Evolutionary conservation across 345 rosid species (phyloP), one percentile per base, ranked within the genome.

Genomic region (Capsella bursapastoris): DNA sequence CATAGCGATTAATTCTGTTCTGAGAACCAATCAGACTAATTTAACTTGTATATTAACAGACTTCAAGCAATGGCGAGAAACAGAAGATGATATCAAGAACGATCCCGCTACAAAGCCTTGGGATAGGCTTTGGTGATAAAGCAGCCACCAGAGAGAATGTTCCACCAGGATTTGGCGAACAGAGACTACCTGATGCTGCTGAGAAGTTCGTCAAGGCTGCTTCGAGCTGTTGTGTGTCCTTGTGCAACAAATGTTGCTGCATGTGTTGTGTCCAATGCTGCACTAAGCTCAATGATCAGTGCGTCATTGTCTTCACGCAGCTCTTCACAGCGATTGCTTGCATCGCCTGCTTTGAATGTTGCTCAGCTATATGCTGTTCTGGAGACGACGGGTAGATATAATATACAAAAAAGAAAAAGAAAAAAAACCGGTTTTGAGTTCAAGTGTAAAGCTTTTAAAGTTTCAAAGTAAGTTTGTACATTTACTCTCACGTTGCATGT

Each of bases 231-330:
- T 95, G 96, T 11, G 81, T 82, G 52, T 76, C 44, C n/a, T 7
- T 89, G 48, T 86, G 82, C 40, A 50, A 52, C 9, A 75, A 60
- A n/a, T 95, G 97, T 81, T 92, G 99, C 61, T 92, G 99, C 82
- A 82, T 92, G 84, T 88, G 94, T 80, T 88, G 97, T 77, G 71
- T 95, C 74, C 85, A 79, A 43, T 86, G 96, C 64, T 95, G 96
- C 77, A 68, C 88, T 25, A 82, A 61, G 78, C 82, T 89, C 60
- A 95, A 87, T 49, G 78, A 92, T 80, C 92, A 85, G 75, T 87
- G 86, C 37, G 92, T 82, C 48, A 25, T 82, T 4, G 82, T 66
- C 15, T 72, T 88, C 50, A 76, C 92, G 4, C 99, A 95, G 78
- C 31, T 89, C 15, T 88, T 84, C 77, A 47, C 84, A 10, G 91